These are phyloP conservation scores for Eleusine indica DNA, from an alignment of 176 grass and related monocot genomes.

Conservation along the genomic window DNA sequence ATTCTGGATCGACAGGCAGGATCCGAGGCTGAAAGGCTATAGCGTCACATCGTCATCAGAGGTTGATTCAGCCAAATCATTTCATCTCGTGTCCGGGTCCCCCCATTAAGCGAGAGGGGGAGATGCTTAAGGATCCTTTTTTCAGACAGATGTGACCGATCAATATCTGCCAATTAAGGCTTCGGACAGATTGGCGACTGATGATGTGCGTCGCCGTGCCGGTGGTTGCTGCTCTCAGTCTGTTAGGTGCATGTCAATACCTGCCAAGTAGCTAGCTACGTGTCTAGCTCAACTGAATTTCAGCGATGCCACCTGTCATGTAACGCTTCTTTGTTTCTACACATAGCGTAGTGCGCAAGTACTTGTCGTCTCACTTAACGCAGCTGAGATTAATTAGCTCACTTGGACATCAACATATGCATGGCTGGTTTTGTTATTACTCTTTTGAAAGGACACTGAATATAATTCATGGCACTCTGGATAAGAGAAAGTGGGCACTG, in stretches of 20 bases:
- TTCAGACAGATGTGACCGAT: neutral
- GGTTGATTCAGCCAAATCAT: neutral
- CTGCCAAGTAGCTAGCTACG: neutral
- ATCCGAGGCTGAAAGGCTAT: slow-evolving; percentile 29
- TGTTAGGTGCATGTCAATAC: neutral
- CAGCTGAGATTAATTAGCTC: no score
- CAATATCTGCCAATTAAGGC: neutral
- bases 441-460: neutral
- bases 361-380: neutral
- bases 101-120: neutral
- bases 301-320: neutral
- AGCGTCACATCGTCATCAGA: slow-evolving; percentile 19
- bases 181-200: neutral
- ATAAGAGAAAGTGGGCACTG: neutral
- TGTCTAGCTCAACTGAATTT: neutral
- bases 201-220: neutral
- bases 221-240: neutral
- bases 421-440: neutral
- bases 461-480: neutral
- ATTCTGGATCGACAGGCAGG: neutral
- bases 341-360: no score
- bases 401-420: neutral
- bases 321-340: no score
- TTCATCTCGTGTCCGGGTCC: slow-evolving; percentile 5
- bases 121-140: neutral